These are phyloP conservation scores for Pilaira anomala DNA, from an alignment of 192 early-diverging fungal species.

Conservation along the genomic window DNA sequence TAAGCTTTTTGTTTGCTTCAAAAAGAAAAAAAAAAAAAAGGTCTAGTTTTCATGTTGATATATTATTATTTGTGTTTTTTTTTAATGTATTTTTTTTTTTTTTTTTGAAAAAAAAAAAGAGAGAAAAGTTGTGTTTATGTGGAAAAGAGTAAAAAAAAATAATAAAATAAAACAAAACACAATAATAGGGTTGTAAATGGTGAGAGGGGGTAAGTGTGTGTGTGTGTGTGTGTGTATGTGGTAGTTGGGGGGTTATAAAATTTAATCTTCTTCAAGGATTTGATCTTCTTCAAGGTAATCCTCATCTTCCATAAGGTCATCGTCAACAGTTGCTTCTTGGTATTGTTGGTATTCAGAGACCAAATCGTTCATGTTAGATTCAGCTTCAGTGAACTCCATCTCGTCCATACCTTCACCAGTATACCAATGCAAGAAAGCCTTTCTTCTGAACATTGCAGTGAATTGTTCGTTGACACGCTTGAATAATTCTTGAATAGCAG, in stretches of 20 bases:
- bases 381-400: constrained; percentile 90
- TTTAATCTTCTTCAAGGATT: constrained; percentile 19
- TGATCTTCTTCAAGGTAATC: constrained; percentile 32
- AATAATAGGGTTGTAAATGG: not conserved
- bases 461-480: constrained; percentile 90
- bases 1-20: no score
- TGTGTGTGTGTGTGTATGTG: not conserved
- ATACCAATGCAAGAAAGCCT: constrained; percentile 97
- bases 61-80: not conserved
- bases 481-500: constrained; percentile 91
- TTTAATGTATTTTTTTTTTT: no score
- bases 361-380: constrained; percentile 40
- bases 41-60: no score
- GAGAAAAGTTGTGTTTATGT: not conserved
- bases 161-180: not conserved
- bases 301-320: constrained; percentile 32
- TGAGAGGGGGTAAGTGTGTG: not conserved
- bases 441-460: constrained; percentile 86
- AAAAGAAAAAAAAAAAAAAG: no score
- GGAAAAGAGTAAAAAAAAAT: not conserved
- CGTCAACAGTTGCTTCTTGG: constrained; percentile 32
- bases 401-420: constrained; percentile 95
- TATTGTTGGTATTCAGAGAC: constrained; percentile 42
- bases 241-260: not conserved
- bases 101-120: not conserved